These are phyloP conservation scores for Micractinium sp. DNA, from an alignment of 139 green algal genomes.

Conservation along the genomic window DNA sequence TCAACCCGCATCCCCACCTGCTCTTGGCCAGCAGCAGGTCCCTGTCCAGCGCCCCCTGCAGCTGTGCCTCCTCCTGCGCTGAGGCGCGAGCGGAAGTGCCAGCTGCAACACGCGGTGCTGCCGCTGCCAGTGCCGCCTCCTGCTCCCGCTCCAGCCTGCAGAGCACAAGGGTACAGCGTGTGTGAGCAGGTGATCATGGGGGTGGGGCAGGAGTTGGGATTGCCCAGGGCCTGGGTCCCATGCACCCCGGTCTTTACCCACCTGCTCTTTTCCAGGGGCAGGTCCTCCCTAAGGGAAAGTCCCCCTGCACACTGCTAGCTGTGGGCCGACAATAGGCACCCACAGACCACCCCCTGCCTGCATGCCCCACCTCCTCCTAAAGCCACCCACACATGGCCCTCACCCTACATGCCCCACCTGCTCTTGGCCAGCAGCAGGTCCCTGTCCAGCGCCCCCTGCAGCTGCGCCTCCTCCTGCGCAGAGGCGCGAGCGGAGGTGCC, in stretches of 20 bases:
- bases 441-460: not conserved
- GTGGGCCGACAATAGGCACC: too few relatives aligned
- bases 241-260: too few relatives aligned
- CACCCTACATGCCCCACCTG: not conserved
- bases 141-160: constrained; percentile 7
- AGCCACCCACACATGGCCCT: too few relatives aligned
- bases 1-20: not conserved
- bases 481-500: not conserved
- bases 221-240: too few relatives aligned
- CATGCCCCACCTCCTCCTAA: too few relatives aligned
- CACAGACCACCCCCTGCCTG: too few relatives aligned
- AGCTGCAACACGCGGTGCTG: not conserved
- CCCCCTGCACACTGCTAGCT: too few relatives aligned
- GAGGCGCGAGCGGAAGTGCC: not conserved
- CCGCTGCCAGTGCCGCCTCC: not conserved
- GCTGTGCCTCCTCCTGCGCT: not conserved
- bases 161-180: too few relatives aligned
- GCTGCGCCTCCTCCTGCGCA: not conserved
- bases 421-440: not conserved
- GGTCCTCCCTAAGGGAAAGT: not conserved
- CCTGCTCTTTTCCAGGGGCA: constrained; percentile 1
- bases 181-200: too few relatives aligned
- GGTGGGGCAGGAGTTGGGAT: too few relatives aligned
- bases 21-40: not conserved
- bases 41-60: not conserved